Evolutionary conservation across 2,329 filamentous ascomycete species (phyloP).

Genomic region (Sclerotiophoma versabilis): DNA sequence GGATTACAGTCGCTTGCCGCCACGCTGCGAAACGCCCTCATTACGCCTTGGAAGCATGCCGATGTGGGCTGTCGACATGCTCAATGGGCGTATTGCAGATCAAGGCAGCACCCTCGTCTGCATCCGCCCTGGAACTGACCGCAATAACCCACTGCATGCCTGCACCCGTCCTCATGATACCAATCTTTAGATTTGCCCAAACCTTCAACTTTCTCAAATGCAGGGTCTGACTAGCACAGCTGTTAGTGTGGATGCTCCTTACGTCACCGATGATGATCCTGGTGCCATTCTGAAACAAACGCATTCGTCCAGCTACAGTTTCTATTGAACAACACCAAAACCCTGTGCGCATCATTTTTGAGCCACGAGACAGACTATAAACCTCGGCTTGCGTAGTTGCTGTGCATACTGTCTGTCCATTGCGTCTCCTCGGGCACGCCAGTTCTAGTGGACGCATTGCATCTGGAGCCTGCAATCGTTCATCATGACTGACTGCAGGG

Average conservation of each 20-base stretch:
- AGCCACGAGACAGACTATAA: slow-evolving; percentile 23
- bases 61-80: slow-evolving; percentile 3
- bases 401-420: background rate
- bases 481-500: background rate
- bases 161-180: slow-evolving; percentile 8
- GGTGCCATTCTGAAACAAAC: slow-evolving; percentile 31
- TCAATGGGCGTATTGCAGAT: slow-evolving; percentile 6
- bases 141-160: slow-evolving; percentile 3
- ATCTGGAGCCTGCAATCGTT: background rate
- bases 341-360: slow-evolving; percentile 23
- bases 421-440: background rate
- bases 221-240: slow-evolving; percentile 21
- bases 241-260: slow-evolving; percentile 15
- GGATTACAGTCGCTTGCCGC: slow-evolving; percentile 15
- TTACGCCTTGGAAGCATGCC: slow-evolving; percentile 20
- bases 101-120: slow-evolving; percentile 21
- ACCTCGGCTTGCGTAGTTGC: slow-evolving; percentile 25
- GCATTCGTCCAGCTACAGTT: slow-evolving; percentile 18
- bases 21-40: slow-evolving; percentile 21
- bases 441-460: background rate
- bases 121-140: background rate
- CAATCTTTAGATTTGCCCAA: slow-evolving; percentile 5
- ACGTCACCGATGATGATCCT: slow-evolving; percentile 30
- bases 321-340: slow-evolving; percentile 1
- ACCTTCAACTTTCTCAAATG: slow-evolving; percentile 20